Evolutionary conservation across 371 early-diverging fungal species (phyloP).

Genomic region (Mortierella sp.): DNA sequence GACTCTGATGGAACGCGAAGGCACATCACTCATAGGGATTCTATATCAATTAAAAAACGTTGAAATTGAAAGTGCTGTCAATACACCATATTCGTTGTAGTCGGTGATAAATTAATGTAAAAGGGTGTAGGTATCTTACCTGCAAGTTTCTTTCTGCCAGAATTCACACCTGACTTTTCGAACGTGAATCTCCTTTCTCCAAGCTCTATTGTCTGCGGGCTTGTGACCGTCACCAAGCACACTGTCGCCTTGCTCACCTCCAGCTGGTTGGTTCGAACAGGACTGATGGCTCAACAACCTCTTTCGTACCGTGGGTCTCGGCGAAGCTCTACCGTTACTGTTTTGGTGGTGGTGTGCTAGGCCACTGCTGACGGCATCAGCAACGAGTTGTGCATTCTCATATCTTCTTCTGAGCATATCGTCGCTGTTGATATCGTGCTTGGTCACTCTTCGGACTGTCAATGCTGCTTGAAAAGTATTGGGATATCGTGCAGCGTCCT

Average conservation of each 20-base stretch:
- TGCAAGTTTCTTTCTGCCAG: slow-evolving; percentile 53
- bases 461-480: slow-evolving; percentile 42
- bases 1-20: slow-evolving; percentile 23
- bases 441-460: slow-evolving; percentile 39
- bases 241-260: not conserved
- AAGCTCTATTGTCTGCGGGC: not conserved
- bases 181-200: slow-evolving; percentile 45
- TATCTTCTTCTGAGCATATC: slow-evolving; percentile 32
- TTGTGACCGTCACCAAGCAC: too few species aligned
- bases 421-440: slow-evolving; percentile 22
- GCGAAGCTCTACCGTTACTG: not conserved
- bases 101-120: not conserved
- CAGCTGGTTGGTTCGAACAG: too few species aligned
- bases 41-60: not conserved
- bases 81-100: not conserved
- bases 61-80: not conserved
- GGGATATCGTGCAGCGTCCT: slow-evolving; percentile 4
- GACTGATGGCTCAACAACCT: slow-evolving; percentile 7
- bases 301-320: not conserved
- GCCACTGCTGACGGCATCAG: not conserved
- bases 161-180: slow-evolving; percentile 54
- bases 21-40: slow-evolving; percentile 14
- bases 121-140: not conserved
- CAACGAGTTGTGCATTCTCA: slow-evolving; percentile 12
- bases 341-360: not conserved